A percentile compares a stretch with the other conserved stretches of the same genome.
These are phyloP conservation scores for Acacia concinna DNA, from an alignment of 331 rosid species.

Conservation along the genomic window DNA sequence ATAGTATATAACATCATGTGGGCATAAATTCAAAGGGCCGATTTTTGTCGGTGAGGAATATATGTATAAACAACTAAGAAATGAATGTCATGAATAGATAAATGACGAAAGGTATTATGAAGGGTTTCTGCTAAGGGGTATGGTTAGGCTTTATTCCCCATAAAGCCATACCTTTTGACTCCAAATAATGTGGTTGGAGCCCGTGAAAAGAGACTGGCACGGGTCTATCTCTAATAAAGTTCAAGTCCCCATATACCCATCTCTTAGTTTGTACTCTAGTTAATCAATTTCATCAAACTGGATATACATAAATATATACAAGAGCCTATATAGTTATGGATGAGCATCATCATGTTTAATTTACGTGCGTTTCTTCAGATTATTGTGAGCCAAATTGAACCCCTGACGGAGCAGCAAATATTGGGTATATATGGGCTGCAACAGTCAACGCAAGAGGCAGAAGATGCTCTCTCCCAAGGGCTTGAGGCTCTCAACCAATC, in stretches of 20 bases:
- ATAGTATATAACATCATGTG: neutral
- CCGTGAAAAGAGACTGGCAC: conserved; percentile 36
- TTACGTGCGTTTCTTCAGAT: conserved; percentile 41
- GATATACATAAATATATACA: too few species aligned
- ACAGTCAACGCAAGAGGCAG: conserved; percentile 84
- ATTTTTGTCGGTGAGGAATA: conserved; percentile 36
- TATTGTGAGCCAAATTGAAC: conserved; percentile 71
- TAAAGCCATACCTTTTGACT: conserved; percentile 38
- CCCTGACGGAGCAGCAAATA: conserved; percentile 94
- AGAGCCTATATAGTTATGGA: neutral
- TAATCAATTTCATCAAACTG: conserved; percentile 28
- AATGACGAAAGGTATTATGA: conserved; percentile 50
- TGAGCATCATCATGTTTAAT: neutral
- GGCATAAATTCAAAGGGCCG: conserved; percentile 18
- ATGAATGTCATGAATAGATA: conserved; percentile 30
- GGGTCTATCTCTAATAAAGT: conserved; percentile 42
- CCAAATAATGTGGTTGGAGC: conserved; percentile 28
- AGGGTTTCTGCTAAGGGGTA: conserved; percentile 43
- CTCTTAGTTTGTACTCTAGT: conserved; percentile 40
- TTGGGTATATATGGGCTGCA: conserved; percentile 77
- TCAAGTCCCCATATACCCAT: conserved; percentile 38
- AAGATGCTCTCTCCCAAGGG: conserved; percentile 86
- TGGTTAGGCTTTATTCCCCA: conserved; percentile 50
- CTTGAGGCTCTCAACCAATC: conserved; percentile 82
- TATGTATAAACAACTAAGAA: neutral